Base-by-base conservation (phyloP, 441 rosid species). In the Pelargonium myrrhifolium region DNA sequence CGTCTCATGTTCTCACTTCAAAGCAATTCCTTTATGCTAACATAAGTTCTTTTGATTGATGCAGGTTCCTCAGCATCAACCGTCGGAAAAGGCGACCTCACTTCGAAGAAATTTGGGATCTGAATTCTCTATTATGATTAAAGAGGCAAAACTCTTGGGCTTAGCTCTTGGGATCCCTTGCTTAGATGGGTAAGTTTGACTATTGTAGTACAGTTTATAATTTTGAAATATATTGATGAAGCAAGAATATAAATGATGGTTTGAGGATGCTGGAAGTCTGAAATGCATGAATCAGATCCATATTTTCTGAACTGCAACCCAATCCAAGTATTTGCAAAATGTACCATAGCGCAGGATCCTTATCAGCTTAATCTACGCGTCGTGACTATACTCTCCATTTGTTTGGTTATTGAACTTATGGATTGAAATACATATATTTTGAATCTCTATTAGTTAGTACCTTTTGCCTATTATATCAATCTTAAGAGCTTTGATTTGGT, bases 71-170 rank as follows among this genome's bases (percentile, higher is more conserved):
- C 83, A 71, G 40, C 84, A 83, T 67, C 89, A 66, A 45, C 70
- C 69, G 7, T 72, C 71, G 61, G 79, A 76, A 2, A 84, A 80
- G 71, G 76, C 71, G 71, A 62, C 82, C 65, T 86, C 99, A 6
- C 86, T 89, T 73, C 77, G 70, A 68, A 83, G 99, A 82, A 93
- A 93, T 77, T 86, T 80, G 93, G 89, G 96, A 43, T 93, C 99
- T 0, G 95, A 85, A 70, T 93, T 93, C 83, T 93, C 97, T 1
- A 77, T 96, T 64, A 82, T 88, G 81, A 80, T 93, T 51, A 93
- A 87, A 73, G 96, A 91, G 76, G 93, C 97, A 0, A 91, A 88
- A 72, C 65, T 74, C 17, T 79, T 91, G 69, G 99, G 89, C 65
- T 80, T 78, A 70, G 84, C 97, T 18, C 80, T 88, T 40, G 99